Base-by-base conservation (phyloP, 371 early-diverging fungal species). In the Actinomortierella ambigua region DNA sequence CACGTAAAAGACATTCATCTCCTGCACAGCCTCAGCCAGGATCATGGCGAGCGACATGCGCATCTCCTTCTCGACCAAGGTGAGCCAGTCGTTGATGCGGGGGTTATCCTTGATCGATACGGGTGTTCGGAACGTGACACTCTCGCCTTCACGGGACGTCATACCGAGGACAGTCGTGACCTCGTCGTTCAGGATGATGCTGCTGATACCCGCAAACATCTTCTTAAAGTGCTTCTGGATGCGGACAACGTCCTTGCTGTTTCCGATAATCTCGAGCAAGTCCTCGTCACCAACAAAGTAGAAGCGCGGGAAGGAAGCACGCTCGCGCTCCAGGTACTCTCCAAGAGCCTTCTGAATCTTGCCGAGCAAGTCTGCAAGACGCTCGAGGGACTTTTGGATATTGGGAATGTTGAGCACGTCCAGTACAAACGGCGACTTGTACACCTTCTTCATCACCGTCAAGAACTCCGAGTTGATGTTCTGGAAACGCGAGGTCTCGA, bases 241-340 rank as follows among this genome's bases (percentile, higher is more conserved):
- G 48, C 96, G 89, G 42, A 89, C 75, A 40, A 98, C 87, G 70
- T 98, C 98, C 80, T 96, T 96, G 77, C 94, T 90, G 80, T 98
- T 98, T 77, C 99, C 99, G 63, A 99, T 94, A 65, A 99, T 97
- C 82, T 99, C 98, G 23, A 99, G 88, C 80, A 99, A 70, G 79
- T 98, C 99, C 82, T 98, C 99, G 68, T 99, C 99, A 76, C 98
- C 99, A 48, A 99, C 97, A 88, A 99, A 99, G 83, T 99, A 99
- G 87, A 99, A 99, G 27, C 99, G 91, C 44, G 99, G 98, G 88
- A 98, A 99, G 0, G 95, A 88, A 13, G 95, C 85, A 61, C 99
- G 90, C 73, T 99, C 97, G 53, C 95, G 86, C 75, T 98, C 99
- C 59, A 99, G 77, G 63, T 98, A 99, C 73, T 99, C 98, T 77